Percentiles rank a stretch among this genome's conserved stretches.
Evolutionary conservation across 441 rosid species (phyloP).

Genomic region (Gossypium schwendimanii): DNA sequence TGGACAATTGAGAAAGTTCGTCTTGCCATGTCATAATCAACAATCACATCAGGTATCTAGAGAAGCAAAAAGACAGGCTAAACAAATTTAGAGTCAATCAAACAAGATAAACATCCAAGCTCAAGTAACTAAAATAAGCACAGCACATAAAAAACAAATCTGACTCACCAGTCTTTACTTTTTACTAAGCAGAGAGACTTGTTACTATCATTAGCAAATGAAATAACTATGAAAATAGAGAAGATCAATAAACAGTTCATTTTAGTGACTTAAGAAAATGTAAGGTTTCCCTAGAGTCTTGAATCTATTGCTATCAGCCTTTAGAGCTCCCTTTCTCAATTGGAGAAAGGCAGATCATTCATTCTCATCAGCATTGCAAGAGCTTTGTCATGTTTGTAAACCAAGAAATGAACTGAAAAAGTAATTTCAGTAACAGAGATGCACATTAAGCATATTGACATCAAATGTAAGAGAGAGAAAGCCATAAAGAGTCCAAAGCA

Average conservation of each 20-base stretch:
- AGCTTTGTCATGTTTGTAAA: not conserved
- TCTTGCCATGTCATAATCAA: constrained; percentile 72
- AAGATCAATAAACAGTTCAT: not conserved
- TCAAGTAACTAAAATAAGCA: constrained; percentile 2
- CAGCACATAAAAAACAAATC: not conserved
- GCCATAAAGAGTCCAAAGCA: constrained; percentile 1
- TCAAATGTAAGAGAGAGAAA: not conserved
- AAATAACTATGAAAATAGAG: not conserved
- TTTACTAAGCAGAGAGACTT: not conserved
- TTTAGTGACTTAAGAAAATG: not conserved
- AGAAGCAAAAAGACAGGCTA: constrained; percentile 13
- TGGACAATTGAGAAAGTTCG: constrained; percentile 44
- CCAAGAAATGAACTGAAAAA: not conserved
- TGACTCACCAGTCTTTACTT: not conserved
- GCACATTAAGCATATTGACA: not conserved
- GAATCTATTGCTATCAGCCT: not conserved
- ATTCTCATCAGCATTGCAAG: not conserved
- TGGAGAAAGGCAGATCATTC: not conserved
- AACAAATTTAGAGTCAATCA: not conserved
- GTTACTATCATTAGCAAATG: not conserved
- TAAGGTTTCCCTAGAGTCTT: not conserved
- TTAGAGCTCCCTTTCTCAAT: not conserved
- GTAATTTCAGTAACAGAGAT: not conserved
- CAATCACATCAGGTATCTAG: constrained; percentile 78
- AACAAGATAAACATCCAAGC: not conserved